Conservation (phyloP, 1,139 yeast genomes). For the Pichia sp. region DNA sequence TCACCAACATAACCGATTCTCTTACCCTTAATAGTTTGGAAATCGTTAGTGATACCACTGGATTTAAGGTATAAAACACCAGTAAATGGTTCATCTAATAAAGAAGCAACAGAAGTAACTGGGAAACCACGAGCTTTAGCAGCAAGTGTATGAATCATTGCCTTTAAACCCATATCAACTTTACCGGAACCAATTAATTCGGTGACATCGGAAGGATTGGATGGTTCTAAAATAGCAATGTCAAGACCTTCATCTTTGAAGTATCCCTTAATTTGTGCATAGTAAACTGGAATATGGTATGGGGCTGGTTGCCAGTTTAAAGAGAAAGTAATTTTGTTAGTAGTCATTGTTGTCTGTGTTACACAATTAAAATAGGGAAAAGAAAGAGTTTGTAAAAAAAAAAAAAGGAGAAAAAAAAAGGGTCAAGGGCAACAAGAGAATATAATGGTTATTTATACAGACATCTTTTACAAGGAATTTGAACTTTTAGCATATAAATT, state of each 20-base stretch:
- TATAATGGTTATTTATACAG: no score
- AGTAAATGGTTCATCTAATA: conserved; percentile 54
- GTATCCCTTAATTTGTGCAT: conserved; percentile 47
- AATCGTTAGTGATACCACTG: conserved; percentile 47
- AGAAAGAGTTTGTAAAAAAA: no score
- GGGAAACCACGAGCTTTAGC: conserved; percentile 57
- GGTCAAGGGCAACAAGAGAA: no score
- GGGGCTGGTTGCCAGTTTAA: conserved; percentile 56
- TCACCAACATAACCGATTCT: conserved; percentile 54
- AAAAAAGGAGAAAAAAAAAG: no score
- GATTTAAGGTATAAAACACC: conserved; percentile 49
- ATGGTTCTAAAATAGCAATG: conserved; percentile 50
- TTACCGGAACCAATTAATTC: conserved; percentile 53
- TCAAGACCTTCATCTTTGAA: conserved; percentile 47
- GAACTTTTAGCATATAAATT: no score
- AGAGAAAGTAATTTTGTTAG: conserved; percentile 45
- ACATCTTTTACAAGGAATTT: no score
- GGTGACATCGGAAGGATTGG: conserved; percentile 55
- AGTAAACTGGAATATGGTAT: conserved; percentile 48
- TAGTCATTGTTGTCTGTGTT: conserved; percentile 9
- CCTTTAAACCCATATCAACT: conserved; percentile 54
- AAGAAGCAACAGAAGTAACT: conserved; percentile 50
- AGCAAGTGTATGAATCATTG: conserved; percentile 57
- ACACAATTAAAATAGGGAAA: no score
- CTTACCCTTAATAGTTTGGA: conserved; percentile 47